Evolutionary conservation across 495 filamentous ascomycete genomes (phyloP).

Genomic region (Clavariopsis aquatica): DNA sequence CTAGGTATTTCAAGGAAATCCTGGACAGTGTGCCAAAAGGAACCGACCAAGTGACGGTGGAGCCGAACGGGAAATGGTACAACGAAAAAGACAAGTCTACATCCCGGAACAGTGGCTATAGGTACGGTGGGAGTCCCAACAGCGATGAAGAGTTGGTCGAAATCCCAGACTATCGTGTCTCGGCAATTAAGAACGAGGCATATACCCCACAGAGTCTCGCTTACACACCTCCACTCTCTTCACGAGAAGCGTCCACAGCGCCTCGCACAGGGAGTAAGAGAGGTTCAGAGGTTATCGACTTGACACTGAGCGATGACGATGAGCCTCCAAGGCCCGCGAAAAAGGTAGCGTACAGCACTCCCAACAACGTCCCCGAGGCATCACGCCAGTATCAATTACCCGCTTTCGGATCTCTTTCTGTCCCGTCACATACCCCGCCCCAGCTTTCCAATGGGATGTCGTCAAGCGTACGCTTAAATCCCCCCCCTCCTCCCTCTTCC

Average conservation of each 20-base stretch:
- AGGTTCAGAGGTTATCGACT: conserved; percentile 38
- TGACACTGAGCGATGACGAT: conserved; percentile 38
- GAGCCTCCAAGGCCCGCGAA: conserved; percentile 35
- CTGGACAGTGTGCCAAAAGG: conserved; percentile 66
- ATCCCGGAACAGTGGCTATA: neutral
- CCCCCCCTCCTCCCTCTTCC: neutral
- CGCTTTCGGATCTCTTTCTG: conserved; percentile 13
- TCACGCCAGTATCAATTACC: conserved; percentile 22
- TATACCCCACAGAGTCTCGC: conserved; percentile 24
- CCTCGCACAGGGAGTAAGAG: conserved; percentile 34
- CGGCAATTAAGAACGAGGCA: conserved; percentile 33
- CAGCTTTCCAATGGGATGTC: conserved; percentile 10
- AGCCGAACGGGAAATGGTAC: conserved; percentile 80
- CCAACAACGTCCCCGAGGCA: conserved; percentile 33
- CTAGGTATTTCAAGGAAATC: conserved; percentile 86
- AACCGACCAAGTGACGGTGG: conserved; percentile 83
- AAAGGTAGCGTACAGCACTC: conserved; percentile 40
- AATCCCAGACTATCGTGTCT: conserved; percentile 32
- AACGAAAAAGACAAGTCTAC: conserved; percentile 43
- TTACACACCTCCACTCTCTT: conserved; percentile 31
- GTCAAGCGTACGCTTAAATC: conserved; percentile 1
- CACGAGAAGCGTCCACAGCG: conserved; percentile 35
- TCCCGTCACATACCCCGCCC: conserved; percentile 19
- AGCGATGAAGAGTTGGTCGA: conserved; percentile 35
- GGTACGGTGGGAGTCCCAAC: conserved; percentile 13